Conservation (phyloP, 495 filamentous ascomycete species). For the Penicillium desertorum region DNA sequence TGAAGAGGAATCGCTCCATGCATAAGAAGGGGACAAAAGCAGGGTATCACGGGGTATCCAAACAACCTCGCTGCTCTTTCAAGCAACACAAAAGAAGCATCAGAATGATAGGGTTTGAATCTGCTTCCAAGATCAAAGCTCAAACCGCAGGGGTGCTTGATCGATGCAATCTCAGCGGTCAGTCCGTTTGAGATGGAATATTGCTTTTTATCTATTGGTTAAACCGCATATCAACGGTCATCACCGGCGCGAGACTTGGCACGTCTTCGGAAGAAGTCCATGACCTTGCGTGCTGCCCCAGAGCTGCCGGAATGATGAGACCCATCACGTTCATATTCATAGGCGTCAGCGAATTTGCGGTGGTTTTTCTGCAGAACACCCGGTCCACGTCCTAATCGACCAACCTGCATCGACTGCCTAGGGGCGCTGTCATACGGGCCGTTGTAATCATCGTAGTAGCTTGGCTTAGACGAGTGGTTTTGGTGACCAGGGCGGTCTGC, state of each 20-base stretch:
- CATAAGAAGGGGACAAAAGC: slow-evolving; percentile 42
- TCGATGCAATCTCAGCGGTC: slow-evolving; percentile 18
- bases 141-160: slow-evolving; percentile 17
- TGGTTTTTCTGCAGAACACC: slow-evolving; percentile 78
- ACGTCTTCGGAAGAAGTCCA: slow-evolving; percentile 94
- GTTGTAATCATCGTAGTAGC: slow-evolving; percentile 48
- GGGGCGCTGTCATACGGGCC: slow-evolving; percentile 40
- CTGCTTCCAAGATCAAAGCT: slow-evolving; percentile 27
- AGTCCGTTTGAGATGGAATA: slow-evolving; percentile 13
- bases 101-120: slow-evolving; percentile 25
- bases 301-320: slow-evolving; percentile 75
- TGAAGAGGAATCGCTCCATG: slow-evolving; percentile 39
- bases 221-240: slow-evolving; percentile 36
- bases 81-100: slow-evolving; percentile 21
- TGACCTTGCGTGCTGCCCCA: slow-evolving; percentile 84
- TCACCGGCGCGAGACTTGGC: slow-evolving; percentile 72
- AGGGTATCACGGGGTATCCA: slow-evolving; percentile 52
- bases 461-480: slow-evolving; percentile 44
- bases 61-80: slow-evolving; percentile 44
- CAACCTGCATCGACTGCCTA: slow-evolving; percentile 44
- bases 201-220: slow-evolving; percentile 16
- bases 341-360: slow-evolving; percentile 85
- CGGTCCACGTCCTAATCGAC: slow-evolving; percentile 46
- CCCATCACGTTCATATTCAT: slow-evolving; percentile 68
- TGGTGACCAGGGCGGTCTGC: slow-evolving; percentile 40